These are phyloP conservation scores for Fusarium sp. DNA, from an alignment of 2,329 filamentous ascomycete species.

Conservation along the genomic window DNA sequence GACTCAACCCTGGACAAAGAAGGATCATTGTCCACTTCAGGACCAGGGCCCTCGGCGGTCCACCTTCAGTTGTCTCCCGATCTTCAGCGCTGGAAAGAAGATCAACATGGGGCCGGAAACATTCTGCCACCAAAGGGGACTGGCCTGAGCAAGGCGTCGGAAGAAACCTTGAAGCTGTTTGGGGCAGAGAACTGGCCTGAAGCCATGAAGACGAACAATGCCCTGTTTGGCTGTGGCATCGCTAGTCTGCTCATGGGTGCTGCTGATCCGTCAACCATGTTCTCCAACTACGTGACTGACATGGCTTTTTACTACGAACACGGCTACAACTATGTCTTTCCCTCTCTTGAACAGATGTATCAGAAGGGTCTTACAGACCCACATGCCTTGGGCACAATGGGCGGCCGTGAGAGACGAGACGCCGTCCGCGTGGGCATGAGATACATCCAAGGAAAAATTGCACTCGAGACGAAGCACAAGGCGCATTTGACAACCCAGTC, in stretches of 20 bases:
- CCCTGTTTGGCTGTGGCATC: slow-evolving; percentile 39
- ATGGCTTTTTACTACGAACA: slow-evolving; percentile 43
- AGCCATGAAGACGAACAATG: slow-evolving; percentile 39
- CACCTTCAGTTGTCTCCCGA: slow-evolving; percentile 35
- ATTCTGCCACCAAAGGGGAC: slow-evolving; percentile 36
- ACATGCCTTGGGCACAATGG: slow-evolving; percentile 33
- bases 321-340: slow-evolving; percentile 43
- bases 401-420: slow-evolving; percentile 35
- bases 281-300: slow-evolving; percentile 41
- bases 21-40: slow-evolving; percentile 14
- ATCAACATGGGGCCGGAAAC: slow-evolving; percentile 36
- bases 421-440: slow-evolving; percentile 36
- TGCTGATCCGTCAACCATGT: slow-evolving; percentile 37
- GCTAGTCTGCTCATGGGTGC: slow-evolving; percentile 41
- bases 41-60: slow-evolving; percentile 20
- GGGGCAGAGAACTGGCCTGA: slow-evolving; percentile 38
- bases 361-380: slow-evolving; percentile 32
- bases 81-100: slow-evolving; percentile 35
- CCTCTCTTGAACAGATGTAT: slow-evolving; percentile 32
- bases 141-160: slow-evolving; percentile 30
- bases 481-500: slow-evolving; percentile 27
- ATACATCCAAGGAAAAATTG: slow-evolving; percentile 41
- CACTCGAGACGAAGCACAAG: slow-evolving; percentile 38
- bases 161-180: slow-evolving; percentile 22
- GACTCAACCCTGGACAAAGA: slow-evolving; percentile 9